Conservation (phyloP, 2,329 filamentous ascomycete genomes). For the Aureobasidium leucospermi region DNA sequence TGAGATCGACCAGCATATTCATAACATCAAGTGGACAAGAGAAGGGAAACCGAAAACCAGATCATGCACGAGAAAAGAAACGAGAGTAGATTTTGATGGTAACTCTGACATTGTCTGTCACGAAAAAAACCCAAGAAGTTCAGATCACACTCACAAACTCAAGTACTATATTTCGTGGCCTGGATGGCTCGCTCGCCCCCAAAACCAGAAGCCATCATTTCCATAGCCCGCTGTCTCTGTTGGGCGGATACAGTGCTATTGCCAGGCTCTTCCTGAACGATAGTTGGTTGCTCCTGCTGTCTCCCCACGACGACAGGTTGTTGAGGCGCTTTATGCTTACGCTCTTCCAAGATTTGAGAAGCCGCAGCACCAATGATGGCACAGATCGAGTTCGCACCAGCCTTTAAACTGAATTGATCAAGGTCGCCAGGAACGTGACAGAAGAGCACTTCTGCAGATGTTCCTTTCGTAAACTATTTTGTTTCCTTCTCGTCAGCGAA, state of each 20-base stretch:
- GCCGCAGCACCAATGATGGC: slow-evolving; percentile 12
- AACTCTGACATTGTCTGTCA: no score
- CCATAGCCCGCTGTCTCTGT: neutral
- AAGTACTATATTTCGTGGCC: neutral
- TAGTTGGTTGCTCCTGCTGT: neutral
- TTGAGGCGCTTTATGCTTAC: neutral
- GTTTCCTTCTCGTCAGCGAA: neutral
- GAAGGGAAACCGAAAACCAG: no score
- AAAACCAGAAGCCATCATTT: neutral
- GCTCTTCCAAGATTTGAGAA: neutral
- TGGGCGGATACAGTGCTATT: neutral
- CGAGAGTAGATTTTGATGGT: no score
- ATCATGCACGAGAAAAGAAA: no score
- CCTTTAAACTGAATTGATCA: slow-evolving; percentile 1
- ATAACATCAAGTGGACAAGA: no score
- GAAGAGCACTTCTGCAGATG: slow-evolving; percentile 13
- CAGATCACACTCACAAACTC: no score
- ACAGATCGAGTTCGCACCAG: slow-evolving; percentile 9
- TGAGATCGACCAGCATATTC: no score
- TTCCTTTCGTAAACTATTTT: neutral
- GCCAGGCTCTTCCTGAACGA: neutral
- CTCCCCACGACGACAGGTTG: neutral
- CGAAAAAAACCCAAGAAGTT: no score
- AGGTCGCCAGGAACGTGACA: slow-evolving; percentile 15
- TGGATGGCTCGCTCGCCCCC: neutral